A percentile compares a stretch with the other conserved stretches of the same genome.
Conservation (phyloP, 306 rosid genomes). For the Prunus mume region DNA sequence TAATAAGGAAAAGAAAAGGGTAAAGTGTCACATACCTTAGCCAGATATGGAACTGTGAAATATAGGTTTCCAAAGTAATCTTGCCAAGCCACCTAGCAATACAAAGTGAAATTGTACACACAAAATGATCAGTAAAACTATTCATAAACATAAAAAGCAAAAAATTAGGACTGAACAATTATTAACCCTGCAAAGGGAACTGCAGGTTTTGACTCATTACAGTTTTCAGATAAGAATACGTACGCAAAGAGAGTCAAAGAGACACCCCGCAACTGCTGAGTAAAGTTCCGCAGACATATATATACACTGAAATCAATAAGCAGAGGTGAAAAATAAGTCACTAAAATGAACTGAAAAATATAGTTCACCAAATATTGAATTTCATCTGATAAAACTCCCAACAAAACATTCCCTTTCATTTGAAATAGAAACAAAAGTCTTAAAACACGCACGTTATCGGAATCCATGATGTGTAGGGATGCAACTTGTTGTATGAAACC, state of each 20-base stretch:
- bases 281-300: conserved; percentile 88
- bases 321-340: conserved; percentile 3
- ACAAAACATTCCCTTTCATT: background rate
- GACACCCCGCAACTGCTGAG: conserved; percentile 77
- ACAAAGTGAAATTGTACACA: conserved; percentile 11
- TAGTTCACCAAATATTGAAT: background rate
- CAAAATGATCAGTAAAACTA: conserved; percentile 19
- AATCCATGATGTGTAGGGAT: conserved; percentile 99
- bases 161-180: background rate
- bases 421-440: conserved; percentile 6
- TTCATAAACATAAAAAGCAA: conserved; percentile 2
- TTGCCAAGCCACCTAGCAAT: conserved; percentile 94
- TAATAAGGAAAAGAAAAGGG: background rate
- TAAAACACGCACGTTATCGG: conserved; percentile 78
- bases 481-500: conserved; percentile 85
- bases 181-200: conserved; percentile 4
- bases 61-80: conserved; percentile 95
- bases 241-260: conserved; percentile 94
- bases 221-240: conserved; percentile 36
- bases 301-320: conserved; percentile 66
- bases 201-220: background rate
- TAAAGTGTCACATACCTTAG: conserved; percentile 63
- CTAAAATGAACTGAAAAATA: background rate
- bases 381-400: background rate
- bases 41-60: conserved; percentile 99